A percentile compares a stretch with the other conserved stretches of the same genome.
phyloP scores from a whole-genome alignment of 495 filamentous ascomycete genomes.

The Pseudoneurospora amorphoporcata region DNA sequence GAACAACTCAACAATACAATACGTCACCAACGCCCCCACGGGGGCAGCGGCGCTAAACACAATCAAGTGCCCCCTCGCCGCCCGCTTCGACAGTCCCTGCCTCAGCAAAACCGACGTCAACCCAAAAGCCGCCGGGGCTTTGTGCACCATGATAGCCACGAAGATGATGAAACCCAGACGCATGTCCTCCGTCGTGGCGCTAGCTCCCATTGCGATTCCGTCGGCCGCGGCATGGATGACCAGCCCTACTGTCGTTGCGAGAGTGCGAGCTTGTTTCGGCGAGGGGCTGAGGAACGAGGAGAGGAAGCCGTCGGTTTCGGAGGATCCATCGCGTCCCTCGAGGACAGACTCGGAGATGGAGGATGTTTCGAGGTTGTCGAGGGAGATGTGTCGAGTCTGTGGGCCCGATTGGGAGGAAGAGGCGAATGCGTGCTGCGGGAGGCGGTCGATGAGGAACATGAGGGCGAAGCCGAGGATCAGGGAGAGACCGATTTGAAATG shows the following conservation, averaged over 20 bases:
- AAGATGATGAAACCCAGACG: constrained; percentile 83
- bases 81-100: constrained; percentile 77
- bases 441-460: constrained; percentile 92
- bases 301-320: constrained; percentile 37
- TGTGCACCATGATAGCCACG: constrained; percentile 92
- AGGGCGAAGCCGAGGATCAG: constrained; percentile 83
- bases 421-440: constrained; percentile 61
- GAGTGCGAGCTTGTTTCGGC: constrained; percentile 39
- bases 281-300: constrained; percentile 34
- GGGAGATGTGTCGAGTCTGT: constrained; percentile 58
- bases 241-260: constrained; percentile 78
- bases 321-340: constrained; percentile 27
- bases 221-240: constrained; percentile 98
- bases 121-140: constrained; percentile 92
- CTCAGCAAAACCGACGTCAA: constrained; percentile 81
- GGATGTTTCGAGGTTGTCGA: constrained; percentile 59
- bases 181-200: constrained; percentile 56
- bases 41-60: constrained; percentile 90
- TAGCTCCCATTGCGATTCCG: constrained; percentile 89
- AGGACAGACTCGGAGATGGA: constrained; percentile 15
- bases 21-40: constrained; percentile 74
- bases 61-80: constrained; percentile 73
- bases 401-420: constrained; percentile 42
- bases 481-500: constrained; percentile 67
- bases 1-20: constrained; percentile 61